A percentile compares a stretch with the other conserved stretches of the same genome.
These are phyloP conservation scores for Polytolypa hystricis DNA, from an alignment of 2,329 filamentous ascomycete species.

Conservation along the genomic window DNA sequence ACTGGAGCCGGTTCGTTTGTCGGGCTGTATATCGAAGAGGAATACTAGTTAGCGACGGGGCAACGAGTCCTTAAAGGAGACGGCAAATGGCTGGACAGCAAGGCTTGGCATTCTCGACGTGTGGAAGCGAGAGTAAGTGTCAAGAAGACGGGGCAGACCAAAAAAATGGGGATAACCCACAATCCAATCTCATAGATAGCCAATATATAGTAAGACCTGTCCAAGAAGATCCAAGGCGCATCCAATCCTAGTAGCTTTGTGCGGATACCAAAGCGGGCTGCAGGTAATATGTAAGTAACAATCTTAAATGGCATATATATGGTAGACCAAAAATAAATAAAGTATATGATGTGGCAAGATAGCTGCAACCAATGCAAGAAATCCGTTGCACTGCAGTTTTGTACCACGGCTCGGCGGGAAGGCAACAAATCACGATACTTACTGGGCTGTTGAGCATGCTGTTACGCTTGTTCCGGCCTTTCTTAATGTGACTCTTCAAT, in stretches of 20 bases:
- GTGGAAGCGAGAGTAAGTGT: no score
- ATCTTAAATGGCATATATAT: background rate
- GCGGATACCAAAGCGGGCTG: constrained; percentile 35
- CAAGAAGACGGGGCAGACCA: no score
- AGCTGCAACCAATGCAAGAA: constrained; percentile 3
- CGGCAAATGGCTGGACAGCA: no score
- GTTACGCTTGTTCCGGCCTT: constrained; percentile 86
- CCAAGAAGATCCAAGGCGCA: no score
- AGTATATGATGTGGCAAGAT: constrained; percentile 2
- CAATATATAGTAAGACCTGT: no score
- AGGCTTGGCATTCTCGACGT: no score
- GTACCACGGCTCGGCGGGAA: constrained; percentile 15
- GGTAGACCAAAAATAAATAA: constrained; percentile 7
- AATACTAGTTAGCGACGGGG: background rate
- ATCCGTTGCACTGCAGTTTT: constrained; percentile 10
- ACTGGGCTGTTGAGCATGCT: constrained; percentile 94
- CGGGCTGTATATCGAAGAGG: background rate
- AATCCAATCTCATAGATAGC: no score
- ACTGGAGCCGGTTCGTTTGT: background rate
- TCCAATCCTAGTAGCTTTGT: constrained; percentile 30
- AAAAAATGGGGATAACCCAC: no score
- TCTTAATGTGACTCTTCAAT: constrained; percentile 97
- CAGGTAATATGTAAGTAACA: no score
- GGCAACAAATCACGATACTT: constrained; percentile 43
- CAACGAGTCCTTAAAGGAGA: no score